Evolutionary conservation across 2,329 filamentous ascomycete species (phyloP).

Genomic region (Cytospora mali): DNA sequence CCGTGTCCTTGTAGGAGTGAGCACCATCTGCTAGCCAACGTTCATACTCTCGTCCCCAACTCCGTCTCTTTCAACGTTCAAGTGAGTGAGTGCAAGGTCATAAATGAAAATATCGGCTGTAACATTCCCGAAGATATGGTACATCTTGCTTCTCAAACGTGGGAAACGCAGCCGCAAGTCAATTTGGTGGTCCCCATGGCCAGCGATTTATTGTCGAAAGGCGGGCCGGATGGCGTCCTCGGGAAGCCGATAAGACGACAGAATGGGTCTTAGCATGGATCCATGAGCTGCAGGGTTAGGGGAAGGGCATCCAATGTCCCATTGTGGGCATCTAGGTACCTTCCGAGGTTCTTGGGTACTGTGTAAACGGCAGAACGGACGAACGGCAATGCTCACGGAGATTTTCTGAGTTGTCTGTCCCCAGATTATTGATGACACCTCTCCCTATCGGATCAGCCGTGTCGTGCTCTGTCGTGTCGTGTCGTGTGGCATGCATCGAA

Average conservation of each 20-base stretch:
- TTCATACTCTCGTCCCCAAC: not conserved
- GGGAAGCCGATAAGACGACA: constrained; percentile 10
- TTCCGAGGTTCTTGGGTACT: no score
- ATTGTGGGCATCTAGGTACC: not conserved
- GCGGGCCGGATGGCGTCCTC: constrained; percentile 11
- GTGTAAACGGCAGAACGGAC: no score
- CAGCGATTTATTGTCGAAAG: constrained; percentile 1
- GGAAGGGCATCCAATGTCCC: not conserved
- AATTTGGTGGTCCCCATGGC: not conserved
- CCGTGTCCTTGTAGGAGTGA: not conserved
- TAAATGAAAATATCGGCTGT: not conserved
- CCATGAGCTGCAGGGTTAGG: not conserved
- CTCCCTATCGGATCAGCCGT: constrained; percentile 22
- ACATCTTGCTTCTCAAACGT: constrained; percentile 2
- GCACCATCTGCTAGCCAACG: not conserved
- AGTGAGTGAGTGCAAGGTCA: not conserved
- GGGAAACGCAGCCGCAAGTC: not conserved
- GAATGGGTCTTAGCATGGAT: not conserved
- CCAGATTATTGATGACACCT: constrained; percentile 14
- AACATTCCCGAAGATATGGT: not conserved
- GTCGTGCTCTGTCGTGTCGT: constrained; percentile 6
- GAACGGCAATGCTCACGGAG: constrained; percentile 1
- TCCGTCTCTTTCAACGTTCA: not conserved
- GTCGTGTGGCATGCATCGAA: constrained; percentile 17
- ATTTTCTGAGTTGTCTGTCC: constrained; percentile 8